phyloP scores from a whole-genome alignment of 2,329 filamentous ascomycete genomes.

The Hypoxylon sp. region DNA sequence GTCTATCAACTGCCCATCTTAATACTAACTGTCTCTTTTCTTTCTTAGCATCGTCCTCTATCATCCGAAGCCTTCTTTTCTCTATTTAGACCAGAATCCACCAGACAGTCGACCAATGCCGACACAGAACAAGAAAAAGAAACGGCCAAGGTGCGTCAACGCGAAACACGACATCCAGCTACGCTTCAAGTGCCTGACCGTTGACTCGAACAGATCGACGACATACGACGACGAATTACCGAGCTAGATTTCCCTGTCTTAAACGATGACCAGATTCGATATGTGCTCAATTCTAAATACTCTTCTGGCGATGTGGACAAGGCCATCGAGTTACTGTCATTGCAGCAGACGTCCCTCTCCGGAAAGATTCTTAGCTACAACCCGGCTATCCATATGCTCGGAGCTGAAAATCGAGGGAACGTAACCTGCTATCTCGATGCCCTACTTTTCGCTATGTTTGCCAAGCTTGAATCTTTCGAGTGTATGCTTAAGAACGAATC shows the following conservation, averaged over 20 bases:
- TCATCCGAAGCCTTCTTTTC: conserved; percentile 72
- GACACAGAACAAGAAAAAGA: conserved; percentile 64
- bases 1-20: conserved; percentile 27
- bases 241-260: conserved; percentile 64
- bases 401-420: conserved; percentile 86
- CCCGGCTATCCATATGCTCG: conserved; percentile 79
- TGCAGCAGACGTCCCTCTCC: conserved; percentile 85
- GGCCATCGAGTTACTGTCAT: conserved; percentile 80
- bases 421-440: conserved; percentile 97
- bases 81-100: conserved; percentile 74
- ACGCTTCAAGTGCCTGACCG: conserved; percentile 19
- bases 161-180: neutral
- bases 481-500: conserved; percentile 89
- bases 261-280: conserved; percentile 70
- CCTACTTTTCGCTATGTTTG: conserved; percentile 95
- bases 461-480: conserved; percentile 89
- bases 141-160: conserved; percentile 57
- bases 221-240: conserved; percentile 53
- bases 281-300: conserved; percentile 72
- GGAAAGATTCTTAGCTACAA: conserved; percentile 84
- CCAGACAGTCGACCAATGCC: conserved; percentile 68
- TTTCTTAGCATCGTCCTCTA: conserved; percentile 64
- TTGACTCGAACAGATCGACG: conserved; percentile 53
- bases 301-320: conserved; percentile 79
- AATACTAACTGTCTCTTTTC: conserved; percentile 28